A percentile compares a stretch with the other conserved stretches of the same genome.
phyloP scores from a whole-genome alignment of 108 stramenopile genomes.

The Nitzschia putrida region DNA sequence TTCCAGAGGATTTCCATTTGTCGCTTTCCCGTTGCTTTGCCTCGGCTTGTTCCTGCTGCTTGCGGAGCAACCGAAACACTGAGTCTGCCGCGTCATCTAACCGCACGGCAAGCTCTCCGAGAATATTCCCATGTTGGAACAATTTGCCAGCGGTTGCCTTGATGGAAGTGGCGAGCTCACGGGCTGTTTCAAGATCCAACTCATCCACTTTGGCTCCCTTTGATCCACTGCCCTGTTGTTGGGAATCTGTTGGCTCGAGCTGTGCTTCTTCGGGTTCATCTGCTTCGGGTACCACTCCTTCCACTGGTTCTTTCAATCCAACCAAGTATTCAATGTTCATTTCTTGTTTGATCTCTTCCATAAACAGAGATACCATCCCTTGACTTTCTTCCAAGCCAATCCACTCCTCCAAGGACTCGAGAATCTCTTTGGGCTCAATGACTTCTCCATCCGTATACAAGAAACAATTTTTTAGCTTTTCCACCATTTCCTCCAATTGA shows the following conservation, averaged over 20 bases:
- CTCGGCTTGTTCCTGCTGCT: slow-evolving; percentile 17
- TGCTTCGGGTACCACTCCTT: slow-evolving; percentile 25
- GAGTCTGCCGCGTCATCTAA: slow-evolving; percentile 27
- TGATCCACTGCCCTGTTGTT: background rate
- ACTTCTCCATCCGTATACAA: slow-evolving; percentile 19
- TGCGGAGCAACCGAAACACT: slow-evolving; percentile 22
- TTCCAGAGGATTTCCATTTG: slow-evolving; percentile 6
- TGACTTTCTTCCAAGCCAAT: slow-evolving; percentile 24
- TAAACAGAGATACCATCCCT: slow-evolving; percentile 11
- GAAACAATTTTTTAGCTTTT: slow-evolving; percentile 24
- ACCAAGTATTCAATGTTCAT: slow-evolving; percentile 30
- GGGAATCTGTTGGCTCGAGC: background rate
- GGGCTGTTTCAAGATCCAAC: slow-evolving; percentile 14
- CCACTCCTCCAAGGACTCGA: slow-evolving; percentile 27
- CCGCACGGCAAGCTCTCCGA: slow-evolving; percentile 22
- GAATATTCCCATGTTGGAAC: slow-evolving; percentile 21
- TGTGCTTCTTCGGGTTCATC: slow-evolving; percentile 27
- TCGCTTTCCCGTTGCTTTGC: slow-evolving; percentile 17
- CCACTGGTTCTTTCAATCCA: slow-evolving; percentile 22
- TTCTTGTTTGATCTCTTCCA: slow-evolving; percentile 29
- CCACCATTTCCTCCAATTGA: slow-evolving; percentile 24
- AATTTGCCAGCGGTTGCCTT: slow-evolving; percentile 25
- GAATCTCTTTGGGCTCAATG: slow-evolving; percentile 15
- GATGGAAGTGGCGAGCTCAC: slow-evolving; percentile 22
- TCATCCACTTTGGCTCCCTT: background rate